Percentiles rank a stretch among this genome's conserved stretches.
These are phyloP conservation scores for Pythium rhizo-oryzae DNA, from an alignment of 352 stramenopile genomes.

Conservation along the genomic window DNA sequence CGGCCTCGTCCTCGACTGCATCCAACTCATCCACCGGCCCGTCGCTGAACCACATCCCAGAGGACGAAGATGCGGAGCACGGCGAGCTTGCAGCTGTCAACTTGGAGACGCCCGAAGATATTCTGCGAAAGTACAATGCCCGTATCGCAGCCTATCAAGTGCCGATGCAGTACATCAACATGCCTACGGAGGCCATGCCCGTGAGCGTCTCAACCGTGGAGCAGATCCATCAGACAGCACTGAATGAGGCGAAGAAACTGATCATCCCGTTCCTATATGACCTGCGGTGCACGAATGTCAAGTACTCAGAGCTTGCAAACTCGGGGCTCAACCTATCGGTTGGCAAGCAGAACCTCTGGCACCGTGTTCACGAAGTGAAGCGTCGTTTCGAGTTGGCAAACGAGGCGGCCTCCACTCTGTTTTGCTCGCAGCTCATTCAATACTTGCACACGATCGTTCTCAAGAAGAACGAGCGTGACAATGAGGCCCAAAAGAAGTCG, in stretches of 20 bases:
- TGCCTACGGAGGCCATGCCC: slow-evolving; percentile 57
- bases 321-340: slow-evolving; percentile 48
- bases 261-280: slow-evolving; percentile 61
- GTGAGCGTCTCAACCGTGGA: slow-evolving; percentile 48
- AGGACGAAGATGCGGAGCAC: slow-evolving; percentile 48
- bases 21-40: background rate
- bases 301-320: slow-evolving; percentile 47
- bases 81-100: slow-evolving; percentile 24
- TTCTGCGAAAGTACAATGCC: slow-evolving; percentile 51
- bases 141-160: slow-evolving; percentile 59
- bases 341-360: slow-evolving; percentile 65
- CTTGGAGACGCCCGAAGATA: slow-evolving; percentile 40
- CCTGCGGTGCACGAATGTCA: slow-evolving; percentile 37
- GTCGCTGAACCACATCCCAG: slow-evolving; percentile 44
- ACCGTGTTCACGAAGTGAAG: slow-evolving; percentile 45
- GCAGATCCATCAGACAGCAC: slow-evolving; percentile 46
- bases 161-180: slow-evolving; percentile 56
- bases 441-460: slow-evolving; percentile 76
- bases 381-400: slow-evolving; percentile 65
- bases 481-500: slow-evolving; percentile 50
- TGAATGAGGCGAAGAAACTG: slow-evolving; percentile 50
- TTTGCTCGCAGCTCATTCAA: slow-evolving; percentile 63
- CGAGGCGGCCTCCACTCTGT: slow-evolving; percentile 60
- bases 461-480: slow-evolving; percentile 66
- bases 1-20: slow-evolving; percentile 13